These are phyloP conservation scores for Diospyros kaki DNA, from an alignment of 148 eudicot species.

Conservation along the genomic window DNA sequence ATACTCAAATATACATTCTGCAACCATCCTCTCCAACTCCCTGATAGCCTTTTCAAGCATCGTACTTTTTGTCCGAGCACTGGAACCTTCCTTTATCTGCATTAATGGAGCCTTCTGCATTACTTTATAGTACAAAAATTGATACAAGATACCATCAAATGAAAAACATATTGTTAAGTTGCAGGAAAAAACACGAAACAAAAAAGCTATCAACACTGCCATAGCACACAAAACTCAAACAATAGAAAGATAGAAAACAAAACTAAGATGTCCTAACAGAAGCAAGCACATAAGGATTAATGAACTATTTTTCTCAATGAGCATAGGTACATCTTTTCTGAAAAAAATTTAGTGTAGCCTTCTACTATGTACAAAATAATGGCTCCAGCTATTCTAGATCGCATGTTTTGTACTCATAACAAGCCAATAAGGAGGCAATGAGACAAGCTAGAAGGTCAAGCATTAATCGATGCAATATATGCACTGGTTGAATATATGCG, in stretches of 20 bases:
- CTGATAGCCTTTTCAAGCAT: constrained; percentile 82
- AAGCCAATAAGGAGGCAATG: not conserved
- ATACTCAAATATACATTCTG: constrained; percentile 64
- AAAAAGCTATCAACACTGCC: not conserved
- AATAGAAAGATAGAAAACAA: not conserved
- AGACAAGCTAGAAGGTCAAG: not conserved
- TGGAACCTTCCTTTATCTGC: constrained; percentile 75
- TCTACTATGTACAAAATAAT: not conserved
- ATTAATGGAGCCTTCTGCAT: constrained; percentile 51
- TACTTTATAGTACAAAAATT: not conserved
- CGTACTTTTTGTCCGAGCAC: constrained; percentile 52
- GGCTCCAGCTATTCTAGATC: not conserved
- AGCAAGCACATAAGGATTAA: not conserved
- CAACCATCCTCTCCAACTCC: constrained; percentile 92
- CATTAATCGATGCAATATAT: not conserved
- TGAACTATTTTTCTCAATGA: not conserved
- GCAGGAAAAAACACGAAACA: not conserved
- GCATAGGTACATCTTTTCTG: not conserved
- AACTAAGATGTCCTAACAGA: not conserved
- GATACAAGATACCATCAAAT: not conserved
- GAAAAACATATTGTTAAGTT: not conserved
- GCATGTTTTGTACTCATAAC: not conserved
- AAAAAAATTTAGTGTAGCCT: not conserved
- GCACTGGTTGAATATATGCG: not conserved
- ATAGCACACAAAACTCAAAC: not conserved